A percentile compares a stretch with the other conserved stretches of the same genome.
These are phyloP conservation scores for Phyllosticta citribraziliensis DNA, from an alignment of 2,329 filamentous ascomycete genomes.

Conservation along the genomic window DNA sequence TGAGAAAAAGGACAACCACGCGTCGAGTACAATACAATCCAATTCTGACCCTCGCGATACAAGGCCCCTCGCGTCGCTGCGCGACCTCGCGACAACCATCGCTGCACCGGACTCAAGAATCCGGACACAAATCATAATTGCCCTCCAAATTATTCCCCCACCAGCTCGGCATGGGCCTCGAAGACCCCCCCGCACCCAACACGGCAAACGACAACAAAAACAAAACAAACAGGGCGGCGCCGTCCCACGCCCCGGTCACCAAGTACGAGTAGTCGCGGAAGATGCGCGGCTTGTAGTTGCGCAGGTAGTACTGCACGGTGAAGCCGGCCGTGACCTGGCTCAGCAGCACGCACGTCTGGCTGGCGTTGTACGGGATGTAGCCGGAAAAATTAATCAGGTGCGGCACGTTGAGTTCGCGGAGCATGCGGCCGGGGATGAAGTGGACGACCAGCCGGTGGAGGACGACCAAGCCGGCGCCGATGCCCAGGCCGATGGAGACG, in stretches of 20 bases:
- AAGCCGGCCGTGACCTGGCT: slow-evolving; percentile 36
- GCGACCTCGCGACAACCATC: no score
- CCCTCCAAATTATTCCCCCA: background rate
- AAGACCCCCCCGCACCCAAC: slow-evolving; percentile 29
- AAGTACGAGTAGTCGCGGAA: slow-evolving; percentile 48
- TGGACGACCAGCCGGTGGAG: background rate
- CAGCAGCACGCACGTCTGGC: slow-evolving; percentile 46
- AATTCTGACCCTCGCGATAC: no score
- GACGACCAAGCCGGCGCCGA: background rate
- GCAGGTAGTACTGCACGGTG: slow-evolving; percentile 43
- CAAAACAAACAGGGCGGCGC: slow-evolving; percentile 38
- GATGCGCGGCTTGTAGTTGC: slow-evolving; percentile 42
- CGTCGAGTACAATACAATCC: no score
- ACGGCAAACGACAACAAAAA: slow-evolving; percentile 49
- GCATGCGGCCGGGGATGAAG: background rate
- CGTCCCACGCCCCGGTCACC: slow-evolving; percentile 44
- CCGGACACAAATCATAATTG: background rate
- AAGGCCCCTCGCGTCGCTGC: no score
- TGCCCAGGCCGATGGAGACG: background rate
- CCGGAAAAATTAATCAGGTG: slow-evolving; percentile 47
- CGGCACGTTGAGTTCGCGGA: slow-evolving; percentile 39
- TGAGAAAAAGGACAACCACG: no score
- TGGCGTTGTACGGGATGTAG: slow-evolving; percentile 45
- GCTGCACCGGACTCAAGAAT: no score
- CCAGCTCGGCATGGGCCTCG: background rate